phyloP scores from a whole-genome alignment of 805 yeast species.

The Yamadazyma takamatsuzukensis region DNA sequence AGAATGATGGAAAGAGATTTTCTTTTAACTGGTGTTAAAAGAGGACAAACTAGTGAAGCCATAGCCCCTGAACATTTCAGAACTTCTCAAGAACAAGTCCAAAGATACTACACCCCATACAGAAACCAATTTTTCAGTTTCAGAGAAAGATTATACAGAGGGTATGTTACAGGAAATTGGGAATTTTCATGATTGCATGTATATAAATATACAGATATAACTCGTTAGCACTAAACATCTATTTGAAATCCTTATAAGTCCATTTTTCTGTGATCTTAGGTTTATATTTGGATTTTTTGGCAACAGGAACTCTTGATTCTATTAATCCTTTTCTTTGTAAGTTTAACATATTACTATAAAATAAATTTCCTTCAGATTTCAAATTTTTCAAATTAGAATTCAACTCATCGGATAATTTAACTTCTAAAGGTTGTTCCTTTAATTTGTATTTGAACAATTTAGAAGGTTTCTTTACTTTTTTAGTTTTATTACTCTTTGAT shows the following conservation, averaged over 20 bases:
- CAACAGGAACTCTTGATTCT: constrained; percentile 75
- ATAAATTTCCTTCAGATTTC: constrained; percentile 85
- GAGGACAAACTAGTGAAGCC: constrained; percentile 66
- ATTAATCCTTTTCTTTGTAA: constrained; percentile 83
- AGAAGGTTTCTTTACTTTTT: constrained; percentile 24
- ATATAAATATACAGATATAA: constrained; percentile 2
- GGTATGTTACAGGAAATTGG: constrained; percentile 44
- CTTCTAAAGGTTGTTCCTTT: constrained; percentile 51
- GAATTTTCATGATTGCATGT: constrained; percentile 24
- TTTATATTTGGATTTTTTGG: constrained; percentile 61
- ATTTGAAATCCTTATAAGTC: constrained; percentile 87
- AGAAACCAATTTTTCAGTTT: constrained; percentile 44
- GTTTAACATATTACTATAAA: constrained; percentile 76
- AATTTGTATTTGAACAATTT: constrained; percentile 42
- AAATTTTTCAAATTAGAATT: constrained; percentile 78
- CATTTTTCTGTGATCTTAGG: constrained; percentile 86
- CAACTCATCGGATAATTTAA: constrained; percentile 85
- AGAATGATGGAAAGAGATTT: constrained; percentile 67
- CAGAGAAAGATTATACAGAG: constrained; percentile 46
- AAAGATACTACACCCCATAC: constrained; percentile 45
- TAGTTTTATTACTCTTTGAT: constrained; percentile 12
- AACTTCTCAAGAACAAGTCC: constrained; percentile 35
- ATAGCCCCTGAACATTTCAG: constrained; percentile 76
- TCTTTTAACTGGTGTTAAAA: constrained; percentile 67
- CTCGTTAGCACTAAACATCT: constrained; percentile 10